Evolutionary conservation across 2,329 filamentous ascomycete genomes (phyloP).

Genomic region (Ilyonectria robusta): DNA sequence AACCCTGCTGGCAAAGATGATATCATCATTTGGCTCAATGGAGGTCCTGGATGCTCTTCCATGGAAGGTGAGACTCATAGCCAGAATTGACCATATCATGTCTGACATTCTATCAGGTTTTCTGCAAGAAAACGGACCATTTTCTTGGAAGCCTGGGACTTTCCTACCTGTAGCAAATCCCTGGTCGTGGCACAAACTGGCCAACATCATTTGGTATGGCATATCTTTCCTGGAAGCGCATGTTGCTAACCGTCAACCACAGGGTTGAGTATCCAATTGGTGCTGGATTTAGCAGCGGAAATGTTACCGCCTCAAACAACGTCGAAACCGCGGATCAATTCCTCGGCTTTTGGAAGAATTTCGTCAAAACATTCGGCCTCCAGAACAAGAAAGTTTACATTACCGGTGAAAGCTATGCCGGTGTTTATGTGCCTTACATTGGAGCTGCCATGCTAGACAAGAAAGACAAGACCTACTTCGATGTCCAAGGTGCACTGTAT

Average conservation of each 20-base stretch:
- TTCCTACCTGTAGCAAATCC: slow-evolving; percentile 74
- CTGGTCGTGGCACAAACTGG: slow-evolving; percentile 70
- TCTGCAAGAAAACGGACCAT: slow-evolving; percentile 81
- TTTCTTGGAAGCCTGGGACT: slow-evolving; percentile 78
- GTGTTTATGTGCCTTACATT: slow-evolving; percentile 77
- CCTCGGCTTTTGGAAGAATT: slow-evolving; percentile 82
- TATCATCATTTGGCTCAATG: slow-evolving; percentile 42
- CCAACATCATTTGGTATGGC: slow-evolving; percentile 63
- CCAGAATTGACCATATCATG: accelerated
- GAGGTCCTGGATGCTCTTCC: slow-evolving; percentile 33
- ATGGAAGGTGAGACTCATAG: slow-evolving; percentile 13
- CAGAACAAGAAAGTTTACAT: slow-evolving; percentile 78
- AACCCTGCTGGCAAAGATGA: slow-evolving; percentile 43
- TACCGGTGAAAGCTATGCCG: slow-evolving; percentile 68
- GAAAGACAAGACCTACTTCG: slow-evolving; percentile 74
- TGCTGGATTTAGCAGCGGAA: slow-evolving; percentile 77
- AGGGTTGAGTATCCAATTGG: slow-evolving; percentile 76
- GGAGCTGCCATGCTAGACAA: slow-evolving; percentile 77
- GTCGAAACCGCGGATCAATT: slow-evolving; percentile 77
- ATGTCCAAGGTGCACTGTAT: slow-evolving; percentile 76
- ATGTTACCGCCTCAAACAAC: slow-evolving; percentile 72
- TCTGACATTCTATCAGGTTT: slow-evolving; percentile 60
- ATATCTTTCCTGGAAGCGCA: neutral
- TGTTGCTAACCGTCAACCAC: neutral
- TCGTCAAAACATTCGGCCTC: slow-evolving; percentile 75